Base-by-base conservation (phyloP, 495 filamentous ascomycete genomes). In the Halenospora varia region DNA sequence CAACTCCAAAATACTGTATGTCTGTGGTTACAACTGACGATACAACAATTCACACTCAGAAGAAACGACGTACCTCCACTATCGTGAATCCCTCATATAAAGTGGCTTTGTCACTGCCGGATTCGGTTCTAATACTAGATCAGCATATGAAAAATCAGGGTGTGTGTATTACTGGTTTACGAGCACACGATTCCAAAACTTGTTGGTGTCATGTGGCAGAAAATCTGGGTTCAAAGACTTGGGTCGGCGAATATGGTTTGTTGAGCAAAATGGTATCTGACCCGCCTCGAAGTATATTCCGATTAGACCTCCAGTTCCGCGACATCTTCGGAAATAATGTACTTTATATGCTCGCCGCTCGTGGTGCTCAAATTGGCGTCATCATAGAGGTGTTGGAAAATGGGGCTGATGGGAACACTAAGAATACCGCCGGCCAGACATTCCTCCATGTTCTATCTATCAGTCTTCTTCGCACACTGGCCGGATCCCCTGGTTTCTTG, bases 361-460 rank as follows among this genome's bases (percentile, higher is more conserved):
- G 62, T 2, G 45, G 42, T 19, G 1, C 25, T 10, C 10, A 20
- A 13, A 8, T 57, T 11, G 62, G 65, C 9, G 66, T 60, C 8
- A 65, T 64, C 35, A 62, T 64, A n/a, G 65, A 68, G 8, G 44
- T 46, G 2, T 67, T 76, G 18, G 40, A 72, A 11, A 19, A 25
- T n/a, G 44, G 64, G 39, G 56, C 75, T 17, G 62, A 70, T 13
- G 50, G 49, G 1, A 62, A 67, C 51, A 59, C 55, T 3, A 61
- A 53, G 9, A 79, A 80, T 61, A 70, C 65, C 6, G 75, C 70
- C 13, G 69, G 69, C 9, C 76, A 80, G 58, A 77, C 73, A 0
- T 80, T 77, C 45, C 70, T 80, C 11, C 77, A 80, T 47, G 65
- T 77, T 17, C 63, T 80, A 13, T 65, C 72, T 46, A 56, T 53